Evolutionary conservation across 2,329 filamentous ascomycete genomes (phyloP).

Genomic region (Bipolaris oryzae): DNA sequence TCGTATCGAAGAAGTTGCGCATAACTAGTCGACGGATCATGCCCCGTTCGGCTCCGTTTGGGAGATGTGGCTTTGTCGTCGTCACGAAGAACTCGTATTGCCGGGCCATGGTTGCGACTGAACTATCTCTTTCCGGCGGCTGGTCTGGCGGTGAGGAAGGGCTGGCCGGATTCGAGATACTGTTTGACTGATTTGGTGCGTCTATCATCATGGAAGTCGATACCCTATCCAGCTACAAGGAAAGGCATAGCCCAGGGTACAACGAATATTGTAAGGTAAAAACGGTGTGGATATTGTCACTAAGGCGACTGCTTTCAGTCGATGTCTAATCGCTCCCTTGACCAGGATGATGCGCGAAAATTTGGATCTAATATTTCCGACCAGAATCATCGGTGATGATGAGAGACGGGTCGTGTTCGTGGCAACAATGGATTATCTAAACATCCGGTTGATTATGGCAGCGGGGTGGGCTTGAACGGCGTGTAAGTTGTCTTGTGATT

Average conservation of each 20-base stretch:
- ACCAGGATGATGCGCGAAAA: not conserved
- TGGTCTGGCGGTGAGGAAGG: not conserved
- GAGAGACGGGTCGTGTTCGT: not conserved
- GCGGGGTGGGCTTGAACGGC: slow-evolving; percentile 8
- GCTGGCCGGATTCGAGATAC: not conserved
- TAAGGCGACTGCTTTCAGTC: not conserved
- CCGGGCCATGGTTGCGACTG: slow-evolving; percentile 12
- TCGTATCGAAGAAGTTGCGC: slow-evolving; percentile 36
- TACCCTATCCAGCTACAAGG: not conserved
- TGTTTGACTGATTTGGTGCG: not conserved
- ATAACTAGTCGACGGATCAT: slow-evolving; percentile 36
- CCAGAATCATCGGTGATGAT: not conserved
- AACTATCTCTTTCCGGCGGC: too few relatives aligned
- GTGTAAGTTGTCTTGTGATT: slow-evolving; percentile 6
- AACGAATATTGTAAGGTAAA: not conserved
- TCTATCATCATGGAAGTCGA: not conserved
- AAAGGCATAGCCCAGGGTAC: not conserved
- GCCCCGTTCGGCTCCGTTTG: slow-evolving; percentile 25
- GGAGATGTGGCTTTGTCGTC: slow-evolving; percentile 30
- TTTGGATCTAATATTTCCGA: too few relatives aligned
- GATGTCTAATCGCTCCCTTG: not conserved
- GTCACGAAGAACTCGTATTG: slow-evolving; percentile 39
- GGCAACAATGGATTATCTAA: slow-evolving; percentile 14
- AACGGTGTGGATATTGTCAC: too few relatives aligned
- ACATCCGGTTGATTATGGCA: slow-evolving; percentile 13